Base-by-base conservation (phyloP, 768 basidiomycete species). In the Neoboletus magnificus region DNA sequence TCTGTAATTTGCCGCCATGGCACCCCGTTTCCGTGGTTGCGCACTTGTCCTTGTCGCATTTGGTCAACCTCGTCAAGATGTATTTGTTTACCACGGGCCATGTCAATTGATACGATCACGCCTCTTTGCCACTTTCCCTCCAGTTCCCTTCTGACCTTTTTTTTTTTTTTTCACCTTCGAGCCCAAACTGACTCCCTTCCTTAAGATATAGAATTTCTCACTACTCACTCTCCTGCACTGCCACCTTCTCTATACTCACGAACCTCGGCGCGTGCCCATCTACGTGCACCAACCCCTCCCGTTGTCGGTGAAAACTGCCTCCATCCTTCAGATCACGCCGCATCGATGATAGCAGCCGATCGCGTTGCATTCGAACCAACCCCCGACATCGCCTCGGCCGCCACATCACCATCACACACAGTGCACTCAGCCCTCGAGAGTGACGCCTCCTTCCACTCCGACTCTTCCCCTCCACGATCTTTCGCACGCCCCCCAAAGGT, bases 401-500 rank as follows among this genome's bases (percentile, higher is more conserved):
- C 65, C 42, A 62, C 60, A 32, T 63, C 66, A 25, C 62, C 69
- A 23, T 62, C 68, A 47, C 67, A 62, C 20, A 40, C 57, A 11
- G 56, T 57, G 27, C 62, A 60, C 46, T 66, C 73, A 12, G 66
- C 66, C 55, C 66, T 76, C 35, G 77, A 77, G 48, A 68, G 66
- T 60, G 80, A 74, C 42, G 71, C 70, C 56, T 74, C 62, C 44
- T 74, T 71, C 57, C 68, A 61, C 29, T 70, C 70, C 37, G 76
- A 78, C 45, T 68, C 70, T 48, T 70, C 65, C 42, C 72, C 59
- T 58, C 71, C 62, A 44, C 71, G 36, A 37, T 69, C 62, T 53
- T 79, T 75, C 70, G 74, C 73, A 65, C 79, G 69, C 56, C 77
- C 73, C 47, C 77, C 74, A 37, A 79, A 77, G 69, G 71, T 66